Evolutionary conservation across 2,329 filamentous ascomycete genomes (phyloP), one percentile per base, ranked within the genome.

Genomic region (Epichloe festucae): DNA sequence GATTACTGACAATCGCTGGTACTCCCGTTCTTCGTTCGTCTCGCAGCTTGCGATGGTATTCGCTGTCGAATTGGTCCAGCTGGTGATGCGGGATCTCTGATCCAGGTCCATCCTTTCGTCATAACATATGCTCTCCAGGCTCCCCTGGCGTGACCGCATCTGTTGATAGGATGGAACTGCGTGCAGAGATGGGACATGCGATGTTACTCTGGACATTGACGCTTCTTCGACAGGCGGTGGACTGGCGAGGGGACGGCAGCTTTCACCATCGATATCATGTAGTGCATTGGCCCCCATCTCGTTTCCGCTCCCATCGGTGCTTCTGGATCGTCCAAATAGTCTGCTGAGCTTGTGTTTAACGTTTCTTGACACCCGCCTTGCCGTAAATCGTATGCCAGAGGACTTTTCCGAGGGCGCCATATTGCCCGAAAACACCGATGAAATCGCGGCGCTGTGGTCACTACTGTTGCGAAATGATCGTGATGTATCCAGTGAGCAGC

Each of bases 31-130:
- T 1, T 61, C 66, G 51, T 61, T 60, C 4, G 48, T 53, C 17
- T 53, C 66, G 44, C 73, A 53, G 63, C 67, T 78, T 5, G 73
- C 65, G 3, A 77, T 74, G 3, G 77, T 80, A 52, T 75, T 75
- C 2, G 73, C 71, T 1, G 77, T 78, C 0, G 84, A 85, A 54
- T 81, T 79, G 4, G 77, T 77, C 85, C 85, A 88, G 63, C 84
- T 89, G 2, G 84, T 87, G 48, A 87, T 78, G 21, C 84, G 70
- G n/a, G 81, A 85, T 56, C 70, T 77, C 19, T 79, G 75, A 40
- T 78, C 75, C 14, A 65, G 69, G 1, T 59, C 60, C 48, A 65
- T 66, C 41, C 63, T 65, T 38, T 63, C 64, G 5, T 70, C 69
- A 50, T 67, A 73, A 21, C 57, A 58, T 2, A 75, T 56, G 53